Evolutionary conservation across 1,139 yeast species (phyloP).

Genomic region (Hyphopichia pseudoburtonii): DNA sequence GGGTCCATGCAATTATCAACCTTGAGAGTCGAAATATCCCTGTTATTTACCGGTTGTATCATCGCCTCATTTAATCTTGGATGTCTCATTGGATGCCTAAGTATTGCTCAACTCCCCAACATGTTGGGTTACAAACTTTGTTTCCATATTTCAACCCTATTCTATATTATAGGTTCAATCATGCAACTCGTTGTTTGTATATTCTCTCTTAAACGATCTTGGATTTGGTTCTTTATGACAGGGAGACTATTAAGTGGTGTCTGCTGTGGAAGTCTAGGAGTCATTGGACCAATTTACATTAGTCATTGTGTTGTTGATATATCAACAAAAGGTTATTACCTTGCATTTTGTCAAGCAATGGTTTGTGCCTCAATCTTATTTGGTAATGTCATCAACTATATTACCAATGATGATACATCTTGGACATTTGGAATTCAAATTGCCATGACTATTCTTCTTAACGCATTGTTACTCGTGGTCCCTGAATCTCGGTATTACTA

Average conservation of each 20-base stretch:
- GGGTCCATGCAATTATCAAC: background rate
- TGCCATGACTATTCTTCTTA: constrained; percentile 8
- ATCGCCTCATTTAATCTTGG: constrained; percentile 31
- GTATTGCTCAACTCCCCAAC: constrained; percentile 11
- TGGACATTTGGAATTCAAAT: constrained; percentile 7
- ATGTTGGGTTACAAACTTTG: constrained; percentile 10
- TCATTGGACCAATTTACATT: constrained; percentile 27
- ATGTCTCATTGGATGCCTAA: constrained; percentile 25
- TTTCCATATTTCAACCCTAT: constrained; percentile 8
- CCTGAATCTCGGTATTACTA: constrained; percentile 13
- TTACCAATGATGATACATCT: constrained; percentile 7
- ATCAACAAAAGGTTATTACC: constrained; percentile 15
- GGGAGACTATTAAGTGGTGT: constrained; percentile 27
- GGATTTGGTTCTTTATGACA: constrained; percentile 14
- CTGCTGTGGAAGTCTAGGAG: constrained; percentile 26
- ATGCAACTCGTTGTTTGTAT: constrained; percentile 14
- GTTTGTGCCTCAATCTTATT: constrained; percentile 23
- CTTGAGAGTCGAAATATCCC: constrained; percentile 2
- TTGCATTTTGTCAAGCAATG: constrained; percentile 24
- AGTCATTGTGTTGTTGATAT: constrained; percentile 18
- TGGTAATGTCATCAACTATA: constrained; percentile 17
- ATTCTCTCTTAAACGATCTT: background rate
- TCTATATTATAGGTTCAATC: constrained; percentile 17
- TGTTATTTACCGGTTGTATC: constrained; percentile 18
- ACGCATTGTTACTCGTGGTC: constrained; percentile 7